Conservation (phyloP, 1,284 basidiomycete genomes). For the Moniliophthora roreri region DNA sequence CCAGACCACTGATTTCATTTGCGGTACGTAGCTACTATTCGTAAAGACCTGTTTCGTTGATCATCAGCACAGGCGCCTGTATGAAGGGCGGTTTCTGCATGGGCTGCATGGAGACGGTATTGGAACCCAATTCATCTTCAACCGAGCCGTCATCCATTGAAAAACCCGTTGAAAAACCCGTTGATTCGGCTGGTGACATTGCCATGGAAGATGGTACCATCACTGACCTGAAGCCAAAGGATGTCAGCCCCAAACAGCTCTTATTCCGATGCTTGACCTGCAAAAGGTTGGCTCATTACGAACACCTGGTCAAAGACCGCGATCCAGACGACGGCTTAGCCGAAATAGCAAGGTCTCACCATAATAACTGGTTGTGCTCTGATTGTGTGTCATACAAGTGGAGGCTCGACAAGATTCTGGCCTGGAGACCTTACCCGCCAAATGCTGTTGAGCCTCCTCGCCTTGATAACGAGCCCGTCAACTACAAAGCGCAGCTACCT, state of each 20-base stretch:
- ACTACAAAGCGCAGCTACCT: constrained; percentile 64
- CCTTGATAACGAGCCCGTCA: constrained; percentile 40
- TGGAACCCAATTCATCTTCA: constrained; percentile 40
- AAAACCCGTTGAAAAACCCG: constrained; percentile 12
- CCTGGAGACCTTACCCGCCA: constrained; percentile 82
- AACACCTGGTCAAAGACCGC: constrained; percentile 60
- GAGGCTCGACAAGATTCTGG: constrained; percentile 83
- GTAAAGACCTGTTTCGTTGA: neutral
- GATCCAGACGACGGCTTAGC: constrained; percentile 36
- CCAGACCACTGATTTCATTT: constrained; percentile 77
- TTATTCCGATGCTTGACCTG: constrained; percentile 82
- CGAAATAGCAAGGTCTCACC: constrained; percentile 64
- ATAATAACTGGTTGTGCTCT: constrained; percentile 74
- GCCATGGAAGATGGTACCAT: constrained; percentile 30
- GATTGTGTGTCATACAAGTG: constrained; percentile 79
- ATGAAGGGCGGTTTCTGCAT: constrained; percentile 77
- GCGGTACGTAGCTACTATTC: constrained; percentile 43
- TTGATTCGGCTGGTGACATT: constrained; percentile 26
- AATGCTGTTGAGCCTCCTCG: constrained; percentile 53
- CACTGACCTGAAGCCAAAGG: constrained; percentile 13
- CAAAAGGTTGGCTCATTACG: constrained; percentile 80
- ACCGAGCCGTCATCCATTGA: constrained; percentile 16
- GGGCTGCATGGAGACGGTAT: constrained; percentile 62
- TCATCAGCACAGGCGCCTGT: constrained; percentile 47
- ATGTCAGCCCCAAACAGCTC: constrained; percentile 37